Evolutionary conservation across 2,329 filamentous ascomycete species (phyloP).

Genomic region (Bertia moriformis): DNA sequence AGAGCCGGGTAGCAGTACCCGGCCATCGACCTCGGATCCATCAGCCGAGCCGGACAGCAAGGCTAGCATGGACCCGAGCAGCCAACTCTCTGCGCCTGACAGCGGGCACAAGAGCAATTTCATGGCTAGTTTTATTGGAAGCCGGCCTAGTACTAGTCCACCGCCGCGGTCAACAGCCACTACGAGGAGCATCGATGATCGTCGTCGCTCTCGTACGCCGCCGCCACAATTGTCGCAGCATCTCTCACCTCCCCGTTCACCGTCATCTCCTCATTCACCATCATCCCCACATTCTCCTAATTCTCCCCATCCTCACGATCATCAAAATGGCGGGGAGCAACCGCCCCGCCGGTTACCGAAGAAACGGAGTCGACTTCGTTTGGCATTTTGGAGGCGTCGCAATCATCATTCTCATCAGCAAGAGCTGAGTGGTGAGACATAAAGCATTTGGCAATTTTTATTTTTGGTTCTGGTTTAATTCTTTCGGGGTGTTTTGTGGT

Average conservation of each 20-base stretch:
- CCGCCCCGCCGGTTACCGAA: background rate
- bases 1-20: background rate
- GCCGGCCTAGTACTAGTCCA: too few species aligned
- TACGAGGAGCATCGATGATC: slow-evolving; percentile 11
- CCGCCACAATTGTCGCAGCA: too few species aligned
- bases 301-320: slow-evolving; percentile 3
- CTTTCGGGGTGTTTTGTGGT: background rate
- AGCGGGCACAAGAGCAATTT: too few species aligned
- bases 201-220: too few species aligned
- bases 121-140: too few species aligned
- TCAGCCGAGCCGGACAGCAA: too few species aligned
- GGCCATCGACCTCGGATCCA: background rate
- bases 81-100: too few species aligned
- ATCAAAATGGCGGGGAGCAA: background rate
- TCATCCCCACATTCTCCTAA: too few species aligned
- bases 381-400: background rate
- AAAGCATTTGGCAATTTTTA: too few species aligned
- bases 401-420: background rate
- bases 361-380: background rate
- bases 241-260: too few species aligned
- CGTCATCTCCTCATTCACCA: too few species aligned
- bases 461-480: background rate
- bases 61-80: too few species aligned
- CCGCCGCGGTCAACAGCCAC: slow-evolving; percentile 13
- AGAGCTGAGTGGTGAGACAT: background rate